A percentile compares a stretch with the other conserved stretches of the same genome.
Conservation (phyloP, 2,329 filamentous ascomycete species). For the Aspergillus bombycis region DNA sequence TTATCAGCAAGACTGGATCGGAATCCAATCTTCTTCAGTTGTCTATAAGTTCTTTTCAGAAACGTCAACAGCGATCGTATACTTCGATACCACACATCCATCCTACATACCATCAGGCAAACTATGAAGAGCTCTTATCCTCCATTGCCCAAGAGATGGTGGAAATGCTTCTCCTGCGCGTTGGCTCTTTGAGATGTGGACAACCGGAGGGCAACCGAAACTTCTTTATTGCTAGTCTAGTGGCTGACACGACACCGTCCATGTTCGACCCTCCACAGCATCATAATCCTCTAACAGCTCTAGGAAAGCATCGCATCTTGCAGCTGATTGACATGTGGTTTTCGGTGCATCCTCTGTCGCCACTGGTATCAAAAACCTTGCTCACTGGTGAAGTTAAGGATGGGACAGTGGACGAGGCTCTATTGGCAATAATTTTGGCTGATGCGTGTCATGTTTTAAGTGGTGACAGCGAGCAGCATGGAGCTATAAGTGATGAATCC, state of each 20-base stretch:
- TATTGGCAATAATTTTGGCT: constrained; percentile 45
- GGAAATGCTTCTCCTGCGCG: constrained; percentile 9
- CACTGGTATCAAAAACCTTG: constrained; percentile 47
- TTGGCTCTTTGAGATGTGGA: constrained; percentile 5
- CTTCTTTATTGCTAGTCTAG: constrained; percentile 5
- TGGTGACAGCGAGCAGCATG: background rate
- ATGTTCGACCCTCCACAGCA: constrained; percentile 9
- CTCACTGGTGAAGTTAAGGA: constrained; percentile 44
- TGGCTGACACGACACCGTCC: background rate
- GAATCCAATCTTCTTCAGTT: constrained; percentile 5
- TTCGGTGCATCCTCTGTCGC: constrained; percentile 44
- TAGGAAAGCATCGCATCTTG: constrained; percentile 22
- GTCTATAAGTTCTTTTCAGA: background rate
- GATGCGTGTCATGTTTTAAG: constrained; percentile 31
- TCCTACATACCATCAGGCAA: background rate
- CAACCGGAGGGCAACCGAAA: background rate
- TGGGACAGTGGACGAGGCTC: constrained; percentile 44
- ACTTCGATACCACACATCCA: background rate
- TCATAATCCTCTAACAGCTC: constrained; percentile 15
- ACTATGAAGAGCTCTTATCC: constrained; percentile 9
- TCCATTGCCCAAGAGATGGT: constrained; percentile 13
- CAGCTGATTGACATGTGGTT: constrained; percentile 49
- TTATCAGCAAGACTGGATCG: constrained; percentile 6
- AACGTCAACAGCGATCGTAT: too few relatives aligned
- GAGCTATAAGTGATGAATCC: background rate